Base-by-base conservation (phyloP, 2,329 filamentous ascomycete species). In the Sphaerulina vaccinii region DNA sequence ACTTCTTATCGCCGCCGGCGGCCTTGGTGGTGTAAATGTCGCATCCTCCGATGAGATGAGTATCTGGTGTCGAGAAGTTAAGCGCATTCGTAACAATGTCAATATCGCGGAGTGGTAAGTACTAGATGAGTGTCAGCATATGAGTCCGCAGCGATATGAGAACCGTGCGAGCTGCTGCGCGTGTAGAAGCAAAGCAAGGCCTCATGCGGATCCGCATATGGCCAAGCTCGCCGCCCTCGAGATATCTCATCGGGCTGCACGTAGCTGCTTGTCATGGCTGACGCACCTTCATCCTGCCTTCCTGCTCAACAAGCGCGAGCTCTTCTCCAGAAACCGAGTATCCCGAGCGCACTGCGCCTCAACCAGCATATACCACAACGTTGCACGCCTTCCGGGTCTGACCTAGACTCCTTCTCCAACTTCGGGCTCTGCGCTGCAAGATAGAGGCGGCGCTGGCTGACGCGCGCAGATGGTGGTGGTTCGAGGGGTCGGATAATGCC, bases 11-110 rank as follows among this genome's bases (percentile, higher is more conserved):
- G 58, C 86, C 86, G 39, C 91, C 90, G 49, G 92, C 90, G 23
- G 93, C 91, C 73, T 99, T 99, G 21, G 91, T 96, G 8, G 92
- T 97, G 77, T 96, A 99, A 15, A 97, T 80, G 71, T 99, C 93
- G 78, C 92, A 97, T 59, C 89, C 88, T 63, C 93, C 93, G 22
- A 90, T 86, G 55, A 99, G 87, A 62, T 92, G 88, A 68, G 90
- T 91, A 69, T 97, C 92, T 45, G 88, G 84, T 1, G 92, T 96
- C 65, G 93, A 89, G 77, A 97, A 97, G 70, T 96, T 97, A 68
- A 99, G 84, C 58, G 92, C 88, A 74, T 87, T 87, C 55, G 90
- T 92, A 61, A 97, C 88, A 71, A 87, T 84, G 71, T 97, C 91
- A 68, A 97, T 91, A 62, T 95, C 88, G 71, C 85, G 86, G 58